Evolutionary conservation across 257 asterid genomes (phyloP).

Genomic region (Solanum lycopersicoides): DNA sequence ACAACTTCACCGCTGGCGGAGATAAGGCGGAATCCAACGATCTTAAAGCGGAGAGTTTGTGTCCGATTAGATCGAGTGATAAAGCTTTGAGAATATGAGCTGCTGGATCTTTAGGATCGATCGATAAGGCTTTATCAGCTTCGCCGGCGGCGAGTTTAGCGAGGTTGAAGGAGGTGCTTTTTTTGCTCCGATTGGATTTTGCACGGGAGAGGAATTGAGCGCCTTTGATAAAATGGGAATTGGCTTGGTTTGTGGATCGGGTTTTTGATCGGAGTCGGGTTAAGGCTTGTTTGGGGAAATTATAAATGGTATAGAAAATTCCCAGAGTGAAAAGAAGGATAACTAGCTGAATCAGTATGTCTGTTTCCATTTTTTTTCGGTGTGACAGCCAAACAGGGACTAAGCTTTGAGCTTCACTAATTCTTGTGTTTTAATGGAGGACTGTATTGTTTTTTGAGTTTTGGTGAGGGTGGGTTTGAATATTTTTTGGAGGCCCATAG

Average conservation of each 20-base stretch:
- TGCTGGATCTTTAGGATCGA: conserved; percentile 76
- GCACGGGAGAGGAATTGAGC: conserved; percentile 79
- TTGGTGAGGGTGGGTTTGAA: not conserved
- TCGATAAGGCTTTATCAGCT: conserved; percentile 63
- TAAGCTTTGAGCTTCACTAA: not conserved
- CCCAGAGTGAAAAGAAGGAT: conserved; percentile 46
- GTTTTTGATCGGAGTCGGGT: conserved; percentile 44
- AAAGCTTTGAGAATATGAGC: conserved; percentile 74
- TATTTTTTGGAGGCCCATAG: not conserved
- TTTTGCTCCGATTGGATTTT: conserved; percentile 44
- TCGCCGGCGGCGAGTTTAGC: conserved; percentile 70
- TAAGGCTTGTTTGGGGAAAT: conserved; percentile 53
- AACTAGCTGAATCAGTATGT: conserved; percentile 31
- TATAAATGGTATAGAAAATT: conserved; percentile 50
- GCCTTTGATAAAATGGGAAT: conserved; percentile 75
- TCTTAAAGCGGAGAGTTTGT: conserved; percentile 45
- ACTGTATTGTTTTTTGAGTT: not conserved
- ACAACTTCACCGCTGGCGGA: conserved; percentile 52
- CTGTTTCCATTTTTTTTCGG: conserved; percentile 28
- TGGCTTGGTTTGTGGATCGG: conserved; percentile 55
- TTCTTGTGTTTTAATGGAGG: not conserved
- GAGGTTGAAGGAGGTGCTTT: conserved; percentile 38
- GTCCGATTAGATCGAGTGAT: conserved; percentile 70
- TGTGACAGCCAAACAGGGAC: not conserved
- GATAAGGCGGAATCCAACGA: conserved; percentile 62